Conservation (phyloP, 164 flowering plant species). For the Berberis thunbergii region DNA sequence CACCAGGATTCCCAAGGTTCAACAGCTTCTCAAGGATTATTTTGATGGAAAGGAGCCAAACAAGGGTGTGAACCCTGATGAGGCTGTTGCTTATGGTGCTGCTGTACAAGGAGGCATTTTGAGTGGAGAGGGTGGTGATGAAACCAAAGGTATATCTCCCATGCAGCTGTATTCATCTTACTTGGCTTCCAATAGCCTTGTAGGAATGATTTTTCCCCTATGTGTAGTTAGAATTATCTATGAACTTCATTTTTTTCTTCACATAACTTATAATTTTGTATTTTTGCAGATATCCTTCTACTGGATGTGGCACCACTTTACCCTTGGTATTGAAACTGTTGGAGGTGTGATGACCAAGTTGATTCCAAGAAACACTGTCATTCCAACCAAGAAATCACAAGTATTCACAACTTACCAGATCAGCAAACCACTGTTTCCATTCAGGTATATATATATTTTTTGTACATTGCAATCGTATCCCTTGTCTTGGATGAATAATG, state of each 20-base stretch:
- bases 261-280: not conserved
- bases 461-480: not conserved
- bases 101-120: constrained; percentile 37
- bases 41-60: constrained; percentile 23
- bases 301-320: constrained; percentile 35
- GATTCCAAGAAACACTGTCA: constrained; percentile 39
- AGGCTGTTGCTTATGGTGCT: constrained; percentile 49
- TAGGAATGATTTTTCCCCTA: not conserved
- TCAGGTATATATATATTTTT: constrained; percentile 13
- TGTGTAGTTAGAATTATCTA: no score
- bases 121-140: constrained; percentile 38
- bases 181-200: not conserved
- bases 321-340: constrained; percentile 36
- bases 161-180: not conserved
- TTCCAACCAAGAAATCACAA: constrained; percentile 36
- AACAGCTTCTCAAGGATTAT: constrained; percentile 17
- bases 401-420: constrained; percentile 36
- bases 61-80: constrained; percentile 37
- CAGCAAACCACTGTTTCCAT: constrained; percentile 38
- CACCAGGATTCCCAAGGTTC: constrained; percentile 24
- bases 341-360: constrained; percentile 48
- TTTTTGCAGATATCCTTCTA: constrained; percentile 26
- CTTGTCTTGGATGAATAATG: not conserved
- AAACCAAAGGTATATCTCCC: constrained; percentile 26
- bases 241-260: no score